phyloP scores from a whole-genome alignment of 2,329 filamentous ascomycete species.

The Microcyclospora pomicola region DNA sequence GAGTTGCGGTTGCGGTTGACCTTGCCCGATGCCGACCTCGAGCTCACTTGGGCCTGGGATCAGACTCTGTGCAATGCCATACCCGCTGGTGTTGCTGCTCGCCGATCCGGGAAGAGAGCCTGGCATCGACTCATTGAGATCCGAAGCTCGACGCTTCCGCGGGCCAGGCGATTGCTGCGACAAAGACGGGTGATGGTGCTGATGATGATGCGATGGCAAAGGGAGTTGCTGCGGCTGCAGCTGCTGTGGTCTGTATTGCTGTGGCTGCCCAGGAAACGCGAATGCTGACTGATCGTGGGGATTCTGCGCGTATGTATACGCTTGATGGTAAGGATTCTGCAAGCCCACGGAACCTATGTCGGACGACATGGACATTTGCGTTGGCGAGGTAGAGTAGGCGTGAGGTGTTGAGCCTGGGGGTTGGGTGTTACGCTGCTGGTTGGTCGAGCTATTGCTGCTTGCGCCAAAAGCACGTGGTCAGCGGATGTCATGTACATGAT shows the following conservation, averaged over 20 bases:
- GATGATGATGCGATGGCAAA: slow-evolving; percentile 23
- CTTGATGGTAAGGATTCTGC: slow-evolving; percentile 17
- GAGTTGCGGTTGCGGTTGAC: slow-evolving; percentile 10
- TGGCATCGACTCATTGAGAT: slow-evolving; percentile 13
- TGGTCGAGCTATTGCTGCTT: slow-evolving; percentile 26
- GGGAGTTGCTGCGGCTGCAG: slow-evolving; percentile 21
- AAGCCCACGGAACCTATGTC: slow-evolving; percentile 14
- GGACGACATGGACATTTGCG: slow-evolving; percentile 22
- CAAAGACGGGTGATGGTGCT: neutral
- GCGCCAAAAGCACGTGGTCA: neutral
- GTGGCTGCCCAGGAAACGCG: slow-evolving; percentile 16
- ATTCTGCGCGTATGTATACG: slow-evolving; percentile 14
- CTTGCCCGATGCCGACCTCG: slow-evolving; percentile 9
- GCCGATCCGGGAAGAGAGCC: slow-evolving; percentile 16
- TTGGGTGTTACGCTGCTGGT: slow-evolving; percentile 32
- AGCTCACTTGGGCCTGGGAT: slow-evolving; percentile 9
- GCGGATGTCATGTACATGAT: too few relatives aligned
- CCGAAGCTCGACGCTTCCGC: slow-evolving; percentile 25
- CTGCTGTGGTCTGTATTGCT: slow-evolving; percentile 14
- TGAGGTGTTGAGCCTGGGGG: slow-evolving; percentile 20
- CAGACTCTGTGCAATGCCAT: slow-evolving; percentile 15
- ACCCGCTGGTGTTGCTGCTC: slow-evolving; percentile 17
- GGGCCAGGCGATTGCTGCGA: slow-evolving; percentile 17
- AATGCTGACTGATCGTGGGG: slow-evolving; percentile 17
- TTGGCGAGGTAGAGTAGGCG: slow-evolving; percentile 25